Evolutionary conservation across 257 asterid species (phyloP).

Genomic region (Salvia hispanica): DNA sequence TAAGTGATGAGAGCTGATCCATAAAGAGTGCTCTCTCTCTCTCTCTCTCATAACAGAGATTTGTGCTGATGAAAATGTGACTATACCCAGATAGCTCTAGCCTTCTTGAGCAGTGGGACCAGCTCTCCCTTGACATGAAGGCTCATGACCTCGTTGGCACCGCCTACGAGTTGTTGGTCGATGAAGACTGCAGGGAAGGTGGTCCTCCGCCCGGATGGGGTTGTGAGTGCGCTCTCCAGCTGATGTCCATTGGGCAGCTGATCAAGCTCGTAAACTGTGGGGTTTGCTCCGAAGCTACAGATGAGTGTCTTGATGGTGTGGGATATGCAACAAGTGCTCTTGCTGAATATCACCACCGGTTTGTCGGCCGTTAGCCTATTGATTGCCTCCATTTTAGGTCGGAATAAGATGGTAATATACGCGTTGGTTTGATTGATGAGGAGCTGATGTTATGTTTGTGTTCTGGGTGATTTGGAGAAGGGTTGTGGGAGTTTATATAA

Average conservation of each 20-base stretch:
- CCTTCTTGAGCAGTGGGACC: slow-evolving; percentile 69
- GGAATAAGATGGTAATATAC: slow-evolving; percentile 19
- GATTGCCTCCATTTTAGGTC: slow-evolving; percentile 47
- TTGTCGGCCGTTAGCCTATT: slow-evolving; percentile 52
- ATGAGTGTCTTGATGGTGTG: slow-evolving; percentile 69
- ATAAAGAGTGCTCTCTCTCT: slow-evolving; percentile 13
- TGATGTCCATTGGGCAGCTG: slow-evolving; percentile 57
- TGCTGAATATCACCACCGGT: slow-evolving; percentile 82
- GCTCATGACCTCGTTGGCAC: slow-evolving; percentile 73
- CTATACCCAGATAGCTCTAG: slow-evolving; percentile 75
- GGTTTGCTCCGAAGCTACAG: slow-evolving; percentile 69
- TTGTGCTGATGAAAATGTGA: slow-evolving; percentile 21
- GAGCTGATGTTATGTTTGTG: slow-evolving; percentile 1
- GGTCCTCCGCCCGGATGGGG: slow-evolving; percentile 34
- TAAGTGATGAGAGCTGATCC: slow-evolving; percentile 22
- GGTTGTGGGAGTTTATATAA: slow-evolving; percentile 37
- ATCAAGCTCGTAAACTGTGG: slow-evolving; percentile 61
- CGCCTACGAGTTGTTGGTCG: slow-evolving; percentile 62
- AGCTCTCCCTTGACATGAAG: slow-evolving; percentile 72
- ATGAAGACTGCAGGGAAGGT: slow-evolving; percentile 70
- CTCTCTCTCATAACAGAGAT: background rate
- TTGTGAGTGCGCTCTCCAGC: slow-evolving; percentile 58
- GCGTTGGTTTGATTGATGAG: background rate
- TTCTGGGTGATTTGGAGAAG: slow-evolving; percentile 27
- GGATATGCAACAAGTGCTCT: slow-evolving; percentile 64